A percentile compares a stretch with the other conserved stretches of the same genome.
Conservation (phyloP, 2,329 filamentous ascomycete species). For the Curvularia eragrostidis region DNA sequence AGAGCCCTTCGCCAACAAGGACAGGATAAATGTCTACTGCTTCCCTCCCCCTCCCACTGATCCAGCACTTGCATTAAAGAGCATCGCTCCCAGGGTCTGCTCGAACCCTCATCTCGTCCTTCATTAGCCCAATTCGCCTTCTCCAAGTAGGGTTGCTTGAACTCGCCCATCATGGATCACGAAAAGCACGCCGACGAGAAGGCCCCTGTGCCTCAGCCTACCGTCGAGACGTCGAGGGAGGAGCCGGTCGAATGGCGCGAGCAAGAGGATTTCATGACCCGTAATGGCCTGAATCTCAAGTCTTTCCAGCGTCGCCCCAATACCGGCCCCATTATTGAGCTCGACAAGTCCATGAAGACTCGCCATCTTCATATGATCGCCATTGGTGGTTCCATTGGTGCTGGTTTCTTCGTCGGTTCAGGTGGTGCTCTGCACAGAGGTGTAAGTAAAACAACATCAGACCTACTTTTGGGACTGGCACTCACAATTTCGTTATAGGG, state of each 20-base stretch:
- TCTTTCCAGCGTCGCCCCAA: constrained; percentile 46
- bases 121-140: constrained; percentile 15
- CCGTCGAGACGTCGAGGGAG: constrained; percentile 22
- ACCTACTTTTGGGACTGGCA: not conserved
- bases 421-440: constrained; percentile 62
- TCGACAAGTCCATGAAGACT: constrained; percentile 58
- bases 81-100: constrained; percentile 21
- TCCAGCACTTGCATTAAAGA: constrained; percentile 35
- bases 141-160: not conserved
- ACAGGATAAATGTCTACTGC: constrained; percentile 31
- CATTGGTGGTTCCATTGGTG: constrained; percentile 67
- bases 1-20: constrained; percentile 22
- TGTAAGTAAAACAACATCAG: constrained; percentile 44
- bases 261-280: constrained; percentile 44
- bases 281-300: constrained; percentile 45
- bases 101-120: constrained; percentile 10
- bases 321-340: constrained; percentile 31
- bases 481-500: constrained; percentile 30
- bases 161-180: constrained; percentile 33
- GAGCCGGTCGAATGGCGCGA: constrained; percentile 36
- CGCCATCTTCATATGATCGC: constrained; percentile 69
- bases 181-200: constrained; percentile 42
- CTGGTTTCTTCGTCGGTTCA: constrained; percentile 69
- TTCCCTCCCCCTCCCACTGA: constrained; percentile 34
- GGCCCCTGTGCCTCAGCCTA: constrained; percentile 24